phyloP scores from a whole-genome alignment of 2,329 filamentous ascomycete species.

The Paecilomyces formosus region DNA sequence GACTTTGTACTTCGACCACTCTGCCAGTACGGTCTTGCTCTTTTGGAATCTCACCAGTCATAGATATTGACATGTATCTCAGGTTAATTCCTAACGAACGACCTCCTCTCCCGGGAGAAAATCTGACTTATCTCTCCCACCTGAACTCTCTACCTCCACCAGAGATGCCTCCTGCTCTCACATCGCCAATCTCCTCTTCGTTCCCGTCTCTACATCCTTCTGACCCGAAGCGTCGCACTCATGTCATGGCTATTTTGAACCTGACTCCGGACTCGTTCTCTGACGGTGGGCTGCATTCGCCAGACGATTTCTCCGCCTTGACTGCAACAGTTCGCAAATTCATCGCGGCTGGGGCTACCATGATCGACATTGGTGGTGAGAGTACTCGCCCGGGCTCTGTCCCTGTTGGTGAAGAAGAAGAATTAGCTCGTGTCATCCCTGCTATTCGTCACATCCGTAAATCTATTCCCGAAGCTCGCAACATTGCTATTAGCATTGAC shows the following conservation, averaged over 20 bases:
- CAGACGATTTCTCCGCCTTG: constrained; percentile 43
- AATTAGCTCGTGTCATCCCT: constrained; percentile 70
- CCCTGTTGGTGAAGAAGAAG: constrained; percentile 64
- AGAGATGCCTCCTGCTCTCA: constrained; percentile 28
- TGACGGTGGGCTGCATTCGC: constrained; percentile 64
- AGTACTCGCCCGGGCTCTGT: constrained; percentile 74
- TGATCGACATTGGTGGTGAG: constrained; percentile 89
- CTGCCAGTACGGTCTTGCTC: constrained; percentile 37
- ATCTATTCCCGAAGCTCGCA: constrained; percentile 52
- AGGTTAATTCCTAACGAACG: constrained; percentile 36
- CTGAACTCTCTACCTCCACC: constrained; percentile 26
- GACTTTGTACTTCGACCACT: constrained; percentile 90
- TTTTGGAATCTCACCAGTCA: neutral
- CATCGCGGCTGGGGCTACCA: constrained; percentile 64
- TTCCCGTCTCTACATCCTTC: constrained; percentile 53
- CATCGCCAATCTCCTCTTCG: constrained; percentile 27
- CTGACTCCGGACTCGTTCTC: constrained; percentile 96
- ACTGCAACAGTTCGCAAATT: constrained; percentile 53
- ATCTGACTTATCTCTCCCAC: constrained; percentile 26
- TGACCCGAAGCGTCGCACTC: constrained; percentile 53
- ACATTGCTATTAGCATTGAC: constrained; percentile 77
- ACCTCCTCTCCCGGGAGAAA: constrained; percentile 21
- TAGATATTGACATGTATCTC: constrained; percentile 7
- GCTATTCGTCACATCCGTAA: constrained; percentile 65
- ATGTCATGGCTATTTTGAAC: constrained; percentile 91